A percentile compares a stretch with the other conserved stretches of the same genome.
Conservation (phyloP, 139 green algal genomes). For the Chlamydomonas schloesseri region DNA sequence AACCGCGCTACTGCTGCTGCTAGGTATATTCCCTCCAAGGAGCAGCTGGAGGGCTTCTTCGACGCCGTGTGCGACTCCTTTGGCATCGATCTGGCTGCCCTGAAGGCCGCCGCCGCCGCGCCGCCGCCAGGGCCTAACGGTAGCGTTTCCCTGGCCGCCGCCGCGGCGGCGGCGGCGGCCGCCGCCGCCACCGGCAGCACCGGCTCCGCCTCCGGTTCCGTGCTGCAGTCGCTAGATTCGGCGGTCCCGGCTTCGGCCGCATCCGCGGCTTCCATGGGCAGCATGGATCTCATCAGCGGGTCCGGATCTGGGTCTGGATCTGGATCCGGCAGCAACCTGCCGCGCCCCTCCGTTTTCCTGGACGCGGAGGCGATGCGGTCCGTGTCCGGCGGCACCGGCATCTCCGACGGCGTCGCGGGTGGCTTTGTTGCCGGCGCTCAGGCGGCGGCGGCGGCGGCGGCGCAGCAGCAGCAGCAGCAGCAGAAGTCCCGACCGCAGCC, state of each 20-base stretch:
- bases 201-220: not conserved
- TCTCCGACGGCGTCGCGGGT: not conserved
- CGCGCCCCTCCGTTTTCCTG: too few species aligned
- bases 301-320: too few species aligned
- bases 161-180: too few species aligned
- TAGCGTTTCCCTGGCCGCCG: too few species aligned
- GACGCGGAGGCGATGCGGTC: too few species aligned
- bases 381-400: not conserved
- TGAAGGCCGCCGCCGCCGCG: not conserved
- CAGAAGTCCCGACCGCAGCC: not conserved
- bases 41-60: constrained; percentile 32
- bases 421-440: not conserved
- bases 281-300: too few species aligned
- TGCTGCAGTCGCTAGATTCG: not conserved
- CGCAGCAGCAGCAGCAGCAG: too few species aligned
- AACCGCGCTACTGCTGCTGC: too few species aligned
- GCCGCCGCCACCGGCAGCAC: too few species aligned
- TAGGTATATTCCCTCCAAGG: constrained; percentile 32
- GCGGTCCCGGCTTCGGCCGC: not conserved
- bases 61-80: constrained; percentile 26
- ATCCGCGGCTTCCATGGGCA: not conserved
- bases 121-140: not conserved
- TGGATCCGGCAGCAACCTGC: too few species aligned
- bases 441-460: too few species aligned
- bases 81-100: not conserved